Evolutionary conservation across 805 yeast genomes (phyloP), one percentile per base, ranked within the genome.

Genomic region (Saccharomycopsis guyanensis): DNA sequence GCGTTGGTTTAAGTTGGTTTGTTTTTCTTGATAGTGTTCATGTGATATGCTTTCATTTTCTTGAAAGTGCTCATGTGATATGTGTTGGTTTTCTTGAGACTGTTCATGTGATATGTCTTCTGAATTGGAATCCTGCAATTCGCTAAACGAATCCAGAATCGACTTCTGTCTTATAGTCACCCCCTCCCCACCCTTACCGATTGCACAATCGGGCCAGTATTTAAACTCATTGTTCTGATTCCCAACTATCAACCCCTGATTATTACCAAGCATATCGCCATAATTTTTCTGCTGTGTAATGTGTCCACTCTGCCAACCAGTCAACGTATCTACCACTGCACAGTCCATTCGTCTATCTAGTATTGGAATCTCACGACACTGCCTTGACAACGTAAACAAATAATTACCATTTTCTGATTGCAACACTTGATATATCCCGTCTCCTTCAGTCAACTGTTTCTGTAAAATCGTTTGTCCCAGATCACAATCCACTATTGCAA

Each of bases 381-480:
- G 56, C 27, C 75, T 55, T 27, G 61, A 55, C 1, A 67, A 23
- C 1, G 59, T 58, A 45, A 59, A 70, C 3, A 66, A 16, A 42
- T 60, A 69, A 33, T 60, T 62, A 3, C 65, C 69, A 53, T 66
- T 69, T 1, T 53, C 55, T 18, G 70, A 63, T 23, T 54, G 59
- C 4, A 70, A 16, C 0, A 69, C 34, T 50, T 69, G 73, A 13
- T 55, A 58, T 15, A 59, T 55, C 3, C 66, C 75, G 53, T 47
- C 59, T 3, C 59, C 69, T 15, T 39, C n/a, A 22, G 44, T 42
- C 12, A 33, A 38, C 32, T 40, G 29, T 32, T 15, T 45, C 19
- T 8, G 20, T 7, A 16, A 18, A 12, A 45, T 40, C 38, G 25
- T 13, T 6, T 35, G 20, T 7, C 40, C 32, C 2, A 43, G 47